Base-by-base conservation (phyloP, 1,284 basidiomycete species). In the Heterobasidion irregulare region DNA sequence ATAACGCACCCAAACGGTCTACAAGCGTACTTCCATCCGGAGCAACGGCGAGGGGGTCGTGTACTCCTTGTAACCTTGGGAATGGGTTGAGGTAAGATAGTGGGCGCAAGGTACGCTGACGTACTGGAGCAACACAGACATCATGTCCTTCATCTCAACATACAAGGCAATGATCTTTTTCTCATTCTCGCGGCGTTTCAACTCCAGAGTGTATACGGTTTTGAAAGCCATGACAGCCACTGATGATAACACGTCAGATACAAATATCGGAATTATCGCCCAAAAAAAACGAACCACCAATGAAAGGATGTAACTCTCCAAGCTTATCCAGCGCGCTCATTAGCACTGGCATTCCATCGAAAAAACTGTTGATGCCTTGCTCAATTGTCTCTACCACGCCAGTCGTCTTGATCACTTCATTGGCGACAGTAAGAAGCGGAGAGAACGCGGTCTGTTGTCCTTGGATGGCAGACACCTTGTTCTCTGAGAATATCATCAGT, bases 171-270 rank as follows among this genome's bases (percentile, higher is more conserved):
- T 54, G 9, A 78, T 70, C 53, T 75, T 75, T 55, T 64, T 66
- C 56, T 77, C 72, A 52, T 78, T 78, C 10, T 74, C 70, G 15
- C 72, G 63, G 19, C 74, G 66, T 10, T 67, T 72, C 18, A 72
- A 53, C 41, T 76, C 71, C 12, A 78, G 66, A 6, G 63, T 70
- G 36, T 73, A 67, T 0, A 75, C 73, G 3, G 69, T 63, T 58
- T 73, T 72, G 64, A 78, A 78, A 0, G 76, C 74, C 33, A 68
- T 55, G 1, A 78, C 73, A 16, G 70, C 73, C 18, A 72, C 77
- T 78, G 32, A 6, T 16, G 4, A 48, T 26, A 26, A 26, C 4
- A 48, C 1, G 16, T 18, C 32, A 48, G 16, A 18, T 9, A 2
- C 5, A 48, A 15, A 18, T 32, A 19, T 6, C 6, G 26, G 19